These are phyloP conservation scores for Metschnikowia dekortorum DNA, from an alignment of 805 yeast species.

Conservation along the genomic window DNA sequence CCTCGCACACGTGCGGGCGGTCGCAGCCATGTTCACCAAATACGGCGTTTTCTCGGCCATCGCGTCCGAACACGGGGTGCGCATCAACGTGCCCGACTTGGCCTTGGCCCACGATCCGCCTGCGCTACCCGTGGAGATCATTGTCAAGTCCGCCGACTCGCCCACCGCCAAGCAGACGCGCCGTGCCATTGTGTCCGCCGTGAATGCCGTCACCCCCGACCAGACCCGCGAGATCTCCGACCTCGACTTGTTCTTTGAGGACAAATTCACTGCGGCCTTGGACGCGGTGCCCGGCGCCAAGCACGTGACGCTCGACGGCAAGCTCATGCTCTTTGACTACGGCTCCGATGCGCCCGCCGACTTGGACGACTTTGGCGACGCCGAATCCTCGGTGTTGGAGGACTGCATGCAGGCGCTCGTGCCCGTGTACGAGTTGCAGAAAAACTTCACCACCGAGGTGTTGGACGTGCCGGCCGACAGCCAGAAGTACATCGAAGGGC, in stretches of 20 bases:
- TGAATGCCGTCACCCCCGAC: conserved; percentile 68
- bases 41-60: conserved; percentile 45
- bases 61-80: conserved; percentile 33
- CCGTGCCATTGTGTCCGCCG: conserved; percentile 64
- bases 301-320: conserved; percentile 48
- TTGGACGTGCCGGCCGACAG: conserved; percentile 49
- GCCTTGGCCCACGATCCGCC: conserved; percentile 34
- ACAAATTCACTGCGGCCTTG: conserved; percentile 41
- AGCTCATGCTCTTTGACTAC: conserved; percentile 52
- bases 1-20: conserved; percentile 65
- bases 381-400: conserved; percentile 46
- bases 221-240: conserved; percentile 56
- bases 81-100: conserved; percentile 37
- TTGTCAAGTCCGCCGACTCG: conserved; percentile 43
- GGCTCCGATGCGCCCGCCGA: conserved; percentile 39
- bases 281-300: conserved; percentile 44
- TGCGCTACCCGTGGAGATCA: conserved; percentile 57
- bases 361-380: conserved; percentile 67
- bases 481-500: conserved; percentile 60
- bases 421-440: conserved; percentile 54
- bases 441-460: conserved; percentile 46
- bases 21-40: conserved; percentile 62
- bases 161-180: conserved; percentile 59
- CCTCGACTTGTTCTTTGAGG: conserved; percentile 58
- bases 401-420: conserved; percentile 53